phyloP scores from a whole-genome alignment of 176 grass and related monocot species.

The Rhipidocladum racemiflorum region DNA sequence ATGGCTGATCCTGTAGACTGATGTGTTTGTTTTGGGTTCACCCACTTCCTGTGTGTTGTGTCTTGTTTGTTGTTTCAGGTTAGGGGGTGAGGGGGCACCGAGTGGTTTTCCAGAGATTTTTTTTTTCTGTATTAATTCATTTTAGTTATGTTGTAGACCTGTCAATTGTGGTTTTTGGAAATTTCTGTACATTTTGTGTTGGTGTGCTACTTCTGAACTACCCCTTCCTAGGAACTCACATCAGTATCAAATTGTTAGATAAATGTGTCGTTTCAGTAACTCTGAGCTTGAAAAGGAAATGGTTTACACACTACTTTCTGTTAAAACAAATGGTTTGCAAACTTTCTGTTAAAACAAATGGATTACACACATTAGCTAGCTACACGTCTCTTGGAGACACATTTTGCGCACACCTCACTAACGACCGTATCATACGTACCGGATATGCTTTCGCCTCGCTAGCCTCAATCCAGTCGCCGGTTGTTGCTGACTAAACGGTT shows the following conservation, averaged over 20 bases:
- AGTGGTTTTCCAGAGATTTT: conserved; percentile 22
- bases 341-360: background rate
- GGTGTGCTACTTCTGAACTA: conserved; percentile 12
- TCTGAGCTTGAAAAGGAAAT: background rate
- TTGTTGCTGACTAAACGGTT: too few species aligned
- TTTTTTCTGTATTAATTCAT: background rate
- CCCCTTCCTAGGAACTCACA: background rate
- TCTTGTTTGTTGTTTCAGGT: background rate
- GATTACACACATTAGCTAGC: background rate
- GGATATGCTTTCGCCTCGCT: too few species aligned
- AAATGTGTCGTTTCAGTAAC: background rate
- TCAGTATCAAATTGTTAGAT: background rate
- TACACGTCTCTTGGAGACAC: too few species aligned
- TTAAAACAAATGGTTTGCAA: background rate
- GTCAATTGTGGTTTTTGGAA: background rate
- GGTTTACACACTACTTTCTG: background rate
- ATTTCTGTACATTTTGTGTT: conserved; percentile 20
- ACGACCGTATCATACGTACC: too few species aligned
- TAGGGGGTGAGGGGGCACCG: background rate
- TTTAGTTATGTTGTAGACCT: conserved; percentile 33
- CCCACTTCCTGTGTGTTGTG: conserved; percentile 23
- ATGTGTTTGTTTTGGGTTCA: conserved; percentile 50
- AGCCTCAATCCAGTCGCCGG: too few species aligned
- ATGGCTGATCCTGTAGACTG: conserved; percentile 30
- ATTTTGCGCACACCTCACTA: too few species aligned